These are phyloP conservation scores for Jacaranda mimosifolia DNA, from an alignment of 257 asterid genomes.

Conservation along the genomic window DNA sequence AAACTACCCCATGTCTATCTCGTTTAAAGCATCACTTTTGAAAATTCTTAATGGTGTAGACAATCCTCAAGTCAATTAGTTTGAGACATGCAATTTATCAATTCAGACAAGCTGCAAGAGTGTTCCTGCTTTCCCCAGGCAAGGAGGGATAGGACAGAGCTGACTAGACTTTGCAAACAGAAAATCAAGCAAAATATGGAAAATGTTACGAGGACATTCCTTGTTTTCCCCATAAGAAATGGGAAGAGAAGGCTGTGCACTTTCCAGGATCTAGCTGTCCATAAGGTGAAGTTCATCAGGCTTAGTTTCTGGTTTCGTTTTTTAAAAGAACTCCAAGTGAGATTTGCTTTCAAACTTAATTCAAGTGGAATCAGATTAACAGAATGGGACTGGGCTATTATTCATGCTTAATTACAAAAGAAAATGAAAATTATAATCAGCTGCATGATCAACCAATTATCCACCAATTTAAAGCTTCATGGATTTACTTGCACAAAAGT, in stretches of 20 bases:
- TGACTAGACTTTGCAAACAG: constrained; percentile 1
- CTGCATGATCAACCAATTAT: constrained; percentile 25
- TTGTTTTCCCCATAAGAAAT: constrained; percentile 11
- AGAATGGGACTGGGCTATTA: background rate
- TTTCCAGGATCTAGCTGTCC: constrained; percentile 20
- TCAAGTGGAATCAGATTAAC: constrained; percentile 13
- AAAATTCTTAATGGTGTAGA: background rate
- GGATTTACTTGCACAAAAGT: constrained; percentile 28
- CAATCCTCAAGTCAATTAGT: constrained; percentile 3
- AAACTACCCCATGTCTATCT: constrained; percentile 14
- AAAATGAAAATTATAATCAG: constrained; percentile 8
- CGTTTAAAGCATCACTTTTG: constrained; percentile 11
- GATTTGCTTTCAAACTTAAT: constrained; percentile 7
- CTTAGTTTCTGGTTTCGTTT: constrained; percentile 4
- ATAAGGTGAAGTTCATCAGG: constrained; percentile 1
- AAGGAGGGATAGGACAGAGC: constrained; percentile 19
- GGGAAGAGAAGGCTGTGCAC: background rate
- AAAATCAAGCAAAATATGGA: constrained; percentile 22
- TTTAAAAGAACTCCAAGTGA: background rate
- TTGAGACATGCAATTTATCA: constrained; percentile 22
- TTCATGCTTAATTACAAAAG: background rate
- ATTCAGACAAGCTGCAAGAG: constrained; percentile 22
- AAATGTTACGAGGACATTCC: background rate
- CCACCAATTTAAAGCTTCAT: constrained; percentile 21
- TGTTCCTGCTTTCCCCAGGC: background rate